These are phyloP conservation scores for Cryptosporidium parvum DNA, from an alignment of 169 alveolate genomes.

Conservation along the genomic window DNA sequence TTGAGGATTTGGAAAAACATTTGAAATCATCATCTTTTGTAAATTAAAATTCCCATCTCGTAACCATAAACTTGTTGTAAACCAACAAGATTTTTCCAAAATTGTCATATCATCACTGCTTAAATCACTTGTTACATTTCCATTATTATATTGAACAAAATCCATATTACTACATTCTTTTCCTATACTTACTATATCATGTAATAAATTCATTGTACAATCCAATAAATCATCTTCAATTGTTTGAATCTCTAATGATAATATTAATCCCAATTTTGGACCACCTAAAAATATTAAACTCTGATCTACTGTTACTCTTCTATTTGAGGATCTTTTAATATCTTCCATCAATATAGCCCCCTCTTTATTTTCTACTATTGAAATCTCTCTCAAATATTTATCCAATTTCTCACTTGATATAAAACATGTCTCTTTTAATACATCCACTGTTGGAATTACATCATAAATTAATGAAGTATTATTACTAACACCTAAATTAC, in stretches of 20 bases:
- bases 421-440: slow-evolving; percentile 63
- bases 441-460: slow-evolving; percentile 67
- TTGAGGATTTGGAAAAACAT: slow-evolving; percentile 14
- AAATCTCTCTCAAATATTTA: not conserved
- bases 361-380: not conserved
- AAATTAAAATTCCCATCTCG: not conserved
- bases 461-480: slow-evolving; percentile 29
- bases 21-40: not conserved
- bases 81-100: slow-evolving; percentile 45
- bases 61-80: slow-evolving; percentile 67
- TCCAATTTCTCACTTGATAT: slow-evolving; percentile 49
- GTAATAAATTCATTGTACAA: slow-evolving; percentile 18
- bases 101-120: not conserved
- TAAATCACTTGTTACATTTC: slow-evolving; percentile 7
- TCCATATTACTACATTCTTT: not conserved
- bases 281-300: slow-evolving; percentile 58
- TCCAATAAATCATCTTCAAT: slow-evolving; percentile 16
- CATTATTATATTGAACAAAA: not conserved
- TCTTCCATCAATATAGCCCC: not conserved
- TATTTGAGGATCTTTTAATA: not conserved
- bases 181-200: slow-evolving; percentile 13
- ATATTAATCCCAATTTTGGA: slow-evolving; percentile 59
- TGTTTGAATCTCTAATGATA: slow-evolving; percentile 43
- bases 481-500: not conserved
- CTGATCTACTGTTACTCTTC: not conserved